phyloP scores from a whole-genome alignment of 2,329 filamentous ascomycete species.

The Coniochaeta sp. region DNA sequence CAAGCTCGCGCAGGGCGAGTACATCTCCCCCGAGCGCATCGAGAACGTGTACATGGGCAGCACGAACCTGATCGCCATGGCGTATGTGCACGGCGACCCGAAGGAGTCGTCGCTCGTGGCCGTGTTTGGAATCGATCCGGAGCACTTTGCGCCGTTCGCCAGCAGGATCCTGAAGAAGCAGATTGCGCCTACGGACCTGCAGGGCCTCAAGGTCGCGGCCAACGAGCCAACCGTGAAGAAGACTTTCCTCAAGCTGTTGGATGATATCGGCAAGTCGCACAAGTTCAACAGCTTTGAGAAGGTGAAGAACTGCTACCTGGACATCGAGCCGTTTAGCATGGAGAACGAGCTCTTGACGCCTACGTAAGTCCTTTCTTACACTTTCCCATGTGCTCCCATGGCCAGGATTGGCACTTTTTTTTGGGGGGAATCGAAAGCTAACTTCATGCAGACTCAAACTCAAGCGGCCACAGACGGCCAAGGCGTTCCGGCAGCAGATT shows the following conservation, averaged over 20 bases:
- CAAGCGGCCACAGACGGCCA: slow-evolving; percentile 49
- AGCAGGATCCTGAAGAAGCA: slow-evolving; percentile 65
- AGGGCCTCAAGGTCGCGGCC: slow-evolving; percentile 59
- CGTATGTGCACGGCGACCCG: slow-evolving; percentile 86
- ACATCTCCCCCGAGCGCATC: slow-evolving; percentile 93
- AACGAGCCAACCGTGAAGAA: slow-evolving; percentile 63
- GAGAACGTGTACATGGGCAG: slow-evolving; percentile 90
- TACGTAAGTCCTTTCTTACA: slow-evolving; percentile 60
- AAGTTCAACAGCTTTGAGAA: slow-evolving; percentile 92
- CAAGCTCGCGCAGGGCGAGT: slow-evolving; percentile 95
- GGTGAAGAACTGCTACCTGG: slow-evolving; percentile 65
- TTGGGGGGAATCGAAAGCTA: background rate
- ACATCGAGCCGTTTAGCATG: slow-evolving; percentile 84
- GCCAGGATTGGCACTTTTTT: background rate
- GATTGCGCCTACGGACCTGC: slow-evolving; percentile 57
- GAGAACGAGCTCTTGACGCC: slow-evolving; percentile 87
- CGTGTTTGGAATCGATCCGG: slow-evolving; percentile 82
- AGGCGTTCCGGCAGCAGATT: slow-evolving; percentile 44
- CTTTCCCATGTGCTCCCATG: background rate
- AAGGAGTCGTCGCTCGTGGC: slow-evolving; percentile 75
- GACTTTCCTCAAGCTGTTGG: slow-evolving; percentile 71
- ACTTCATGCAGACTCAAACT: slow-evolving; percentile 43
- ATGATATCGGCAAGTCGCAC: slow-evolving; percentile 69
- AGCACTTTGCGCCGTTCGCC: slow-evolving; percentile 74
- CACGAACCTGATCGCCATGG: slow-evolving; percentile 68